phyloP scores from a whole-genome alignment of 2,329 filamentous ascomycete genomes.

The Colletotrichum liriopes region DNA sequence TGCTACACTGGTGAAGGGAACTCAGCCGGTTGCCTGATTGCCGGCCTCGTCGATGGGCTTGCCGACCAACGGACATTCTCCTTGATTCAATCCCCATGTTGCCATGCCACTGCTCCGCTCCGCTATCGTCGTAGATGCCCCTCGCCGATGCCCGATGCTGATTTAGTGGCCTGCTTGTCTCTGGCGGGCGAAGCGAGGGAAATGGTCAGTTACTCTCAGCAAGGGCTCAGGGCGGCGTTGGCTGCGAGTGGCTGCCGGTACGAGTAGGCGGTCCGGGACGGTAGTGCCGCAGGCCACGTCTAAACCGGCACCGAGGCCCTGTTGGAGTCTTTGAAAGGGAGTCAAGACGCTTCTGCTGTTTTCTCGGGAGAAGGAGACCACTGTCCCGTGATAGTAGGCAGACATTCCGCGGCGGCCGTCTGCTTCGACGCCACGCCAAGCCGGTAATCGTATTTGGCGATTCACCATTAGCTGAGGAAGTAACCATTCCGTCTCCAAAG shows the following conservation, averaged over 20 bases:
- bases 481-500: constrained; percentile 12
- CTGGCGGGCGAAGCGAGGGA: neutral
- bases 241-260: neutral
- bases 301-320: no score
- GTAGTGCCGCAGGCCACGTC: no score
- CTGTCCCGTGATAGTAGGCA: no score
- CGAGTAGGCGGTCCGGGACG: no score
- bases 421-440: neutral
- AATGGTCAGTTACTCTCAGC: neutral
- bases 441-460: constrained; percentile 22
- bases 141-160: neutral
- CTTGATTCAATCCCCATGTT: constrained; percentile 4
- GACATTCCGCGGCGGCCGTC: no score
- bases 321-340: no score
- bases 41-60: no score
- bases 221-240: constrained; percentile 3
- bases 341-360: no score
- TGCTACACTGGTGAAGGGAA: no score
- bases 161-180: constrained; percentile 16
- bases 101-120: neutral
- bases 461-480: constrained; percentile 10
- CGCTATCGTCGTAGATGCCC: neutral
- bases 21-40: no score
- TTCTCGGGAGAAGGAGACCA: no score
- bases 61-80: neutral